Base-by-base conservation (phyloP, 257 asterid species). In the Penstemon davidsonii region DNA sequence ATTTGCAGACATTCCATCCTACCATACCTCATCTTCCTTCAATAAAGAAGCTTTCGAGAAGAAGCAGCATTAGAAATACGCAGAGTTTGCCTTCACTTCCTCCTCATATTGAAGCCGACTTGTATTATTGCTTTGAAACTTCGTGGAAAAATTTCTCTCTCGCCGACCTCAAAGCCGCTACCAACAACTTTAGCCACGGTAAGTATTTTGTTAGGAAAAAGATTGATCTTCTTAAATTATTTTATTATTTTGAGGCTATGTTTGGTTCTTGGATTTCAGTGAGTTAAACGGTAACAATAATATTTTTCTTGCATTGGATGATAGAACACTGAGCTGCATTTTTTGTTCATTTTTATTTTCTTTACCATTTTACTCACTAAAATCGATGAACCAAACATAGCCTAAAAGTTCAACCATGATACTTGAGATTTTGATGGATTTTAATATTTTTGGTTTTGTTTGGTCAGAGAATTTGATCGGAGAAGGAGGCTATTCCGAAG, bases 401-500 rank as follows among this genome's bases (percentile, higher is more conserved):
- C 51, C 51, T 46, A 7, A 43, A 18, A 65, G 51, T 65, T 59
- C 54, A 67, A 41, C 8, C 9, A 41, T 19, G 11, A 55, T 36
- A 3, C 4, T 18, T 55, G 42, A 13, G 62, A 5, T 55, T 67
- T 55, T 5, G 13, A 42, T 62, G 4, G 33, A 39, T 33, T 43
- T 68, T 69, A 5, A 42, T 15, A 18, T 55, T 59, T 18, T 25
- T 41, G 6, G 6, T 38, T 18, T 3, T 63, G 41, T 64, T 73
- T 72, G 60, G 51, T n/a, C 57, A 93, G 99, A 64, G 5, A 85
- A 91, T 70, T 75, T 90, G 86, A 87, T 94, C 18, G 99, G 96
- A 53, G 96, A 88, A 73, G 97, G 99, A 52, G 99, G 99, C 47
- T 94, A 91, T 78, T 94, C 99, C 7, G 95, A 85, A 75, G 97